phyloP scores from a whole-genome alignment of 305 asterid genomes.

The Solanum hybrid region DNA sequence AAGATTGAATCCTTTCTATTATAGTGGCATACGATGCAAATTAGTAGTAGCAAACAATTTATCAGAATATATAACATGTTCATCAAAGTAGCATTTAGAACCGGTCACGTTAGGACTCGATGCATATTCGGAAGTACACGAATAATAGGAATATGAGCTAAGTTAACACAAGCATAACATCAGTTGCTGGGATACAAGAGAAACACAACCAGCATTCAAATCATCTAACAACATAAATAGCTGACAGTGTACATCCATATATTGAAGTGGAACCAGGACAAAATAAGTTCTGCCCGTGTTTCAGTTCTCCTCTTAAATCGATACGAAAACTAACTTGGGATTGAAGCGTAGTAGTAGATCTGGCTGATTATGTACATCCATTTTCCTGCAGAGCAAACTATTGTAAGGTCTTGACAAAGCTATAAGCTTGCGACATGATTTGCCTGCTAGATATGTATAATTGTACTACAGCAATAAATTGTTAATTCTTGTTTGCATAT shows the following conservation, averaged over 20 bases:
- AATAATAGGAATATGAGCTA: too few relatives aligned
- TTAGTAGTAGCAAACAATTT: background rate
- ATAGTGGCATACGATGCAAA: background rate
- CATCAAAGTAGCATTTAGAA: background rate
- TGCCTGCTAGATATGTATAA: background rate
- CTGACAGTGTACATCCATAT: too few relatives aligned
- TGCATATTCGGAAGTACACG: too few relatives aligned
- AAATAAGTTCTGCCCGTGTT: background rate
- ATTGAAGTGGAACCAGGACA: too few relatives aligned
- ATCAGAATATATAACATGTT: background rate
- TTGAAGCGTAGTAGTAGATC: background rate
- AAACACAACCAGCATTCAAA: too few relatives aligned
- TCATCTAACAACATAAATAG: too few relatives aligned
- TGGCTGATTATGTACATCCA: background rate
- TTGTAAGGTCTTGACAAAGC: background rate
- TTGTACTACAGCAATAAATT: background rate
- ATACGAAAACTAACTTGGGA: background rate
- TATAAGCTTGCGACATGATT: background rate
- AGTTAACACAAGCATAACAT: too few relatives aligned
- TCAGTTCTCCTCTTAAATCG: background rate
- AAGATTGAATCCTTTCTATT: background rate
- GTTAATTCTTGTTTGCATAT: background rate
- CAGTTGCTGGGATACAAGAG: too few relatives aligned
- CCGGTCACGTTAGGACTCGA: too few relatives aligned
- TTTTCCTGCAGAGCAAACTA: background rate